Evolutionary conservation across 106 monocot genomes (phyloP).

Genomic region (Acanthochlamys bracteata): DNA sequence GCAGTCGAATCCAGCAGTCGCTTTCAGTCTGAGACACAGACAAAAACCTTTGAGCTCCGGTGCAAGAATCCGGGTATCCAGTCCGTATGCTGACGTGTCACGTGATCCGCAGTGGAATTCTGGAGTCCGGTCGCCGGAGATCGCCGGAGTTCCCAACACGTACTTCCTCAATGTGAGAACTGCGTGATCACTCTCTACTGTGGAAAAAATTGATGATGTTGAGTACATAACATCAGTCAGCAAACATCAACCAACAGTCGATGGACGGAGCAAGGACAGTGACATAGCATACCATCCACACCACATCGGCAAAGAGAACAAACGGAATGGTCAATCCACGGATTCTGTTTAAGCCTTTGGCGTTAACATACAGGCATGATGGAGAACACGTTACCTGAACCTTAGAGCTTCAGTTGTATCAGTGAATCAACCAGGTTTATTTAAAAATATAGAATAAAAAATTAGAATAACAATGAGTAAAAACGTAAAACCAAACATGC

Average conservation of each 20-base stretch:
- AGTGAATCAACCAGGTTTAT: constrained; percentile 18
- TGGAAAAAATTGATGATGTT: constrained; percentile 21
- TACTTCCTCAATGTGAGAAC: constrained; percentile 20
- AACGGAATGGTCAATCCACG: constrained; percentile 42
- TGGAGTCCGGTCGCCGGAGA: constrained; percentile 2
- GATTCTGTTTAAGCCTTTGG: constrained; percentile 48
- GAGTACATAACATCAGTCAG: constrained; percentile 46
- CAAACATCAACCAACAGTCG: constrained; percentile 51
- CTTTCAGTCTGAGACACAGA: constrained; percentile 6
- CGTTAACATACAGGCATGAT: constrained; percentile 38
- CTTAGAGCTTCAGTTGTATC: constrained; percentile 12
- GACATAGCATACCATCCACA: constrained; percentile 30
- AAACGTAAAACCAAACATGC: too few species aligned
- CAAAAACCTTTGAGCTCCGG: constrained; percentile 5
- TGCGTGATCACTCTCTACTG: constrained; percentile 19
- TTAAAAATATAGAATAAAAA: too few species aligned
- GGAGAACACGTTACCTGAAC: constrained; percentile 16
- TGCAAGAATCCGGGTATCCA: constrained; percentile 18
- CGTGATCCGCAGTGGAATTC: constrained; percentile 11
- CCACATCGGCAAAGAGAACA: constrained; percentile 12
- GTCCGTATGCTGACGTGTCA: constrained; percentile 12
- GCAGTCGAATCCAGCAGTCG: constrained; percentile 7
- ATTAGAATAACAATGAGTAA: too few species aligned
- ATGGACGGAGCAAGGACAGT: constrained; percentile 42
- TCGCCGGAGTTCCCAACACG: constrained; percentile 23